Percentiles rank a stretch among this genome's conserved stretches.
These are phyloP conservation scores for Taiwanofungus camphoratus DNA, from an alignment of 1,284 basidiomycete genomes.

Conservation along the genomic window DNA sequence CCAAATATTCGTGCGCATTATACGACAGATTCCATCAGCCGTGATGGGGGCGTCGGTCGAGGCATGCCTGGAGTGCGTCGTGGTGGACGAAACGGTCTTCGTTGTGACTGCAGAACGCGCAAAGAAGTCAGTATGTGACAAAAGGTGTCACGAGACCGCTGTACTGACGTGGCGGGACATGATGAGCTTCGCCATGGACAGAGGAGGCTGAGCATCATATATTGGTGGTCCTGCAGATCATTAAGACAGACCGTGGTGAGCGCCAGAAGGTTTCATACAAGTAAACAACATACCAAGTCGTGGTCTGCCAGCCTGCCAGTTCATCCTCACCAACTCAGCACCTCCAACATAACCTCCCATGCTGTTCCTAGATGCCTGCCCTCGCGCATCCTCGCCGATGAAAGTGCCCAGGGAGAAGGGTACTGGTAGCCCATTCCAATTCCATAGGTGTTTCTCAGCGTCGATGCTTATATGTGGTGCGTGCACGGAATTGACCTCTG, in stretches of 20 bases:
- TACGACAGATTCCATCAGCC: constrained; percentile 20
- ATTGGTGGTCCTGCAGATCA: not conserved
- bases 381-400: constrained; percentile 25
- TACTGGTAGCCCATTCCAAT: constrained; percentile 25
- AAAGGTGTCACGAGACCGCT: constrained; percentile 14
- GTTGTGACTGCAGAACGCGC: constrained; percentile 19
- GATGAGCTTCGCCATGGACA: constrained; percentile 33
- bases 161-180: constrained; percentile 32
- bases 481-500: constrained; percentile 16
- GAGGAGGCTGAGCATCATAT: constrained; percentile 20
- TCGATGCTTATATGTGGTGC: constrained; percentile 17
- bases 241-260: not conserved
- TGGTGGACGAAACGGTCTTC: constrained; percentile 22
- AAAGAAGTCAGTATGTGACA: constrained; percentile 12
- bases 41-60: constrained; percentile 23
- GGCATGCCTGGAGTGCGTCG: constrained; percentile 23
- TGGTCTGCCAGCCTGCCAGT: constrained; percentile 24
- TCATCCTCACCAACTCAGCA: constrained; percentile 25
- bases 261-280: no score
- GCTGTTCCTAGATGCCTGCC: constrained; percentile 10
- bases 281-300: constrained; percentile 18
- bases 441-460: constrained; percentile 23
- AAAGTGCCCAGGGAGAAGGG: constrained; percentile 26
- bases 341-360: constrained; percentile 21
- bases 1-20: constrained; percentile 4